Percentiles rank a stretch among this genome's conserved stretches.
These are phyloP conservation scores for Pseudocercospora eumusae DNA, from an alignment of 2,329 filamentous ascomycete species.

Conservation along the genomic window DNA sequence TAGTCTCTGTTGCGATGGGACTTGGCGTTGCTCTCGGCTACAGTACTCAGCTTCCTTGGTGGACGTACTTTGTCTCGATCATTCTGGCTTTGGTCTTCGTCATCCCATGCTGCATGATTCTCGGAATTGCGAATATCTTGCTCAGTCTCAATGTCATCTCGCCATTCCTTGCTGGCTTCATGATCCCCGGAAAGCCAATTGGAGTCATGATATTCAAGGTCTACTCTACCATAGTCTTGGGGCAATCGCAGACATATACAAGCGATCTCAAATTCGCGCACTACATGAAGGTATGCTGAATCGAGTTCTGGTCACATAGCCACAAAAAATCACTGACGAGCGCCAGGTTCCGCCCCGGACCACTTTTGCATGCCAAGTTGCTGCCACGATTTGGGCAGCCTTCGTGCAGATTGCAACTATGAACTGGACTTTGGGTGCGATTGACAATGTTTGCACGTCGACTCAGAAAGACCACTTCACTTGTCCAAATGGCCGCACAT, in stretches of 20 bases:
- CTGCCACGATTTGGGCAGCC: conserved; percentile 73
- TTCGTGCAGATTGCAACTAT: conserved; percentile 80
- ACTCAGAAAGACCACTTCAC: conserved; percentile 84
- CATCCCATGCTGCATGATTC: conserved; percentile 87
- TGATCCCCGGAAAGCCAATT: conserved; percentile 82
- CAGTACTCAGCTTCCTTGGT: conserved; percentile 82
- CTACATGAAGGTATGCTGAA: conserved; percentile 73
- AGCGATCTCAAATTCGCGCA: conserved; percentile 84
- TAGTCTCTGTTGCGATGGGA: conserved; percentile 32
- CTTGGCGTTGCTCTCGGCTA: conserved; percentile 50
- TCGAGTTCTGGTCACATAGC: background rate
- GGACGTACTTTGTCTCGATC: conserved; percentile 75
- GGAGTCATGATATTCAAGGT: conserved; percentile 94
- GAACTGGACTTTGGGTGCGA: conserved; percentile 85
- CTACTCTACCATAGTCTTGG: conserved; percentile 65
- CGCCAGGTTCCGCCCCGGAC: conserved; percentile 63
- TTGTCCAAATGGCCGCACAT: conserved; percentile 81
- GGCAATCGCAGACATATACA: conserved; percentile 83
- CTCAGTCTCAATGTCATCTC: conserved; percentile 31
- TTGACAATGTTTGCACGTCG: conserved; percentile 74
- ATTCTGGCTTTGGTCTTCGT: conserved; percentile 77
- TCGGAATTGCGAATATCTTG: conserved; percentile 75
- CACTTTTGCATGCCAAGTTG: conserved; percentile 75
- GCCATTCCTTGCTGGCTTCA: conserved; percentile 69
- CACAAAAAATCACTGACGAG: background rate